Percentiles rank a stretch among this genome's conserved stretches.
Conservation (phyloP, 768 basidiomycete genomes). For the Leccinum broughii region DNA sequence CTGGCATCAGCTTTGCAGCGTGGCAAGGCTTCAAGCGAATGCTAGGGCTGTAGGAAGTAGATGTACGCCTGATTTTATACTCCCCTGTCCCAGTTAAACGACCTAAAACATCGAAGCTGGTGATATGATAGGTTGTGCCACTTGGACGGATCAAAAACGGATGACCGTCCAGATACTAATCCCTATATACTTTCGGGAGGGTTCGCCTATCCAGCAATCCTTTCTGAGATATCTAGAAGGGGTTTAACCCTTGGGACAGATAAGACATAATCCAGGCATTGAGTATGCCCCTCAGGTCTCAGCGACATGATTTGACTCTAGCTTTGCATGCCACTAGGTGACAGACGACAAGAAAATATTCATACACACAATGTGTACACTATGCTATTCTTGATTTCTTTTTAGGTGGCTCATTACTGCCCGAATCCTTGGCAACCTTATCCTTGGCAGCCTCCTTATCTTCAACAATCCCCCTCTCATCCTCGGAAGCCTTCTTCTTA, state of each 20-base stretch:
- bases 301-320: too few species aligned
- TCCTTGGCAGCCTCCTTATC: too few species aligned
- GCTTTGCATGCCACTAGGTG: too few species aligned
- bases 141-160: neutral
- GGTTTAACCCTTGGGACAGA: neutral
- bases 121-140: neutral
- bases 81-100: neutral
- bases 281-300: too few species aligned
- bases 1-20: slow-evolving; percentile 86
- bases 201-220: neutral
- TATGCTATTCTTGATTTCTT: too few species aligned
- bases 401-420: too few species aligned
- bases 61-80: slow-evolving; percentile 4
- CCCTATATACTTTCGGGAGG: neutral
- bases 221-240: neutral
- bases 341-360: too few species aligned
- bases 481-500: too few species aligned
- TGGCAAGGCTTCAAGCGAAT: slow-evolving; percentile 60
- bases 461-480: too few species aligned
- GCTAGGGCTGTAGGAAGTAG: slow-evolving; percentile 29
- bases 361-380: too few species aligned
- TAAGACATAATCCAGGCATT: neutral
- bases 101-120: neutral
- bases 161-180: neutral
- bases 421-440: too few species aligned